Percentiles rank a stretch among this genome's conserved stretches.
Conservation (phyloP, 2,329 filamentous ascomycete species). For the Penicillium decumbens region DNA sequence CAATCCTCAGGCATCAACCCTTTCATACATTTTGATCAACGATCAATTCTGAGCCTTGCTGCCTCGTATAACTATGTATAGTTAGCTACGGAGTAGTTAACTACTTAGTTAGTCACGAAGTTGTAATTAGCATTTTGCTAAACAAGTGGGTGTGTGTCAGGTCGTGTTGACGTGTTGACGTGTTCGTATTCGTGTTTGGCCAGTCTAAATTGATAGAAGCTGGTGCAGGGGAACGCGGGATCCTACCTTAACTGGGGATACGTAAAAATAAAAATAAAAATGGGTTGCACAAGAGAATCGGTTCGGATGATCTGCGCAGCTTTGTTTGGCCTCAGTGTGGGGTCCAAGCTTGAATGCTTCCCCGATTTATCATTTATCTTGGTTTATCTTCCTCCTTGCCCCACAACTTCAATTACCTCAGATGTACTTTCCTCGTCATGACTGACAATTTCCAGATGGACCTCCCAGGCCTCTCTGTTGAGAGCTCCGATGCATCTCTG, state of each 20-base stretch:
- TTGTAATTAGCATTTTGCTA: too few species aligned
- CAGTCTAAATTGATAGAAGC: not conserved
- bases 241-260: not conserved
- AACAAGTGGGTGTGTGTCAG: not conserved
- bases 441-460: not conserved
- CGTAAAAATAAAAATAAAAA: not conserved
- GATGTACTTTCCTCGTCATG: conserved; percentile 1
- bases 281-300: not conserved
- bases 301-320: conserved; percentile 16
- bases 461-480: not conserved
- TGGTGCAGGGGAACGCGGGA: not conserved
- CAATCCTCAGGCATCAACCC: not conserved
- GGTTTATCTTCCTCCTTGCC: not conserved
- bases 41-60: not conserved
- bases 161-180: not conserved
- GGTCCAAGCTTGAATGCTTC: not conserved
- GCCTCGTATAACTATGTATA: too few species aligned
- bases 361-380: not conserved
- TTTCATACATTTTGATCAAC: not conserved
- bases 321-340: conserved; percentile 4
- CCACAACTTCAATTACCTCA: conserved; percentile 1
- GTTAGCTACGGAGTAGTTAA: too few species aligned
- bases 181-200: not conserved
- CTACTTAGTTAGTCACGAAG: too few species aligned
- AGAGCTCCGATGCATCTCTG: conserved; percentile 9